A percentile compares a stretch with the other conserved stretches of the same genome.
These are phyloP conservation scores for Saccharomycopsis sp. DNA, from an alignment of 805 yeast genomes.

Conservation along the genomic window DNA sequence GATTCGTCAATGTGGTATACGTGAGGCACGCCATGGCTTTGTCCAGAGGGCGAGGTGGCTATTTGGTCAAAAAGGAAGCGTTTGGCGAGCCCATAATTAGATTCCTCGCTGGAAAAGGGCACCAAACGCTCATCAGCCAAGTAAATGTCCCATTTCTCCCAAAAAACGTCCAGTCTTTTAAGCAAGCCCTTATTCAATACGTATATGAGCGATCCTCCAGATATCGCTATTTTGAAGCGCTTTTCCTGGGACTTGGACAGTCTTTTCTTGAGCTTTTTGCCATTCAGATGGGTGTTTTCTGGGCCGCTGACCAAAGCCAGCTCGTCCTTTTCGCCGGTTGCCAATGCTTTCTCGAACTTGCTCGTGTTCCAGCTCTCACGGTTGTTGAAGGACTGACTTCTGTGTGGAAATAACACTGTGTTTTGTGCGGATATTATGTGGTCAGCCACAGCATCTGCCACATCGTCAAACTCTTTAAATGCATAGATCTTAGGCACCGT, in stretches of 20 bases:
- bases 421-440: constrained; percentile 88
- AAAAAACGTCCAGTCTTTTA: constrained; percentile 65
- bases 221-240: constrained; percentile 82
- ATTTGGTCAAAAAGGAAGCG: constrained; percentile 71
- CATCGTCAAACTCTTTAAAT: constrained; percentile 82
- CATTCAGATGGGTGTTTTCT: constrained; percentile 8
- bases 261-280: constrained; percentile 20
- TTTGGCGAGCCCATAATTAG: constrained; percentile 79
- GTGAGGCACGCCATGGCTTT: constrained; percentile 46
- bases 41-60: constrained; percentile 31
- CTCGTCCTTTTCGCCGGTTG: constrained; percentile 29
- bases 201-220: constrained; percentile 88
- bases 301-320: constrained; percentile 27
- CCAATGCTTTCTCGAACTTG: constrained; percentile 31
- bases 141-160: constrained; percentile 76
- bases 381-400: constrained; percentile 6
- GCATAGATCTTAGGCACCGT: constrained; percentile 92
- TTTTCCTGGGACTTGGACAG: constrained; percentile 50
- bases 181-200: constrained; percentile 84
- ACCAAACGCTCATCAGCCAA: constrained; percentile 91
- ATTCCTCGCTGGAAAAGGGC: constrained; percentile 72
- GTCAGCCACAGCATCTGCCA: constrained; percentile 96
- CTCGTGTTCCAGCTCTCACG: constrained; percentile 25
- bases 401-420: constrained; percentile 40
- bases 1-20: constrained; percentile 79